Evolutionary conservation across 305 asterid genomes (phyloP).

Genomic region (Fraxinus latifolia): DNA sequence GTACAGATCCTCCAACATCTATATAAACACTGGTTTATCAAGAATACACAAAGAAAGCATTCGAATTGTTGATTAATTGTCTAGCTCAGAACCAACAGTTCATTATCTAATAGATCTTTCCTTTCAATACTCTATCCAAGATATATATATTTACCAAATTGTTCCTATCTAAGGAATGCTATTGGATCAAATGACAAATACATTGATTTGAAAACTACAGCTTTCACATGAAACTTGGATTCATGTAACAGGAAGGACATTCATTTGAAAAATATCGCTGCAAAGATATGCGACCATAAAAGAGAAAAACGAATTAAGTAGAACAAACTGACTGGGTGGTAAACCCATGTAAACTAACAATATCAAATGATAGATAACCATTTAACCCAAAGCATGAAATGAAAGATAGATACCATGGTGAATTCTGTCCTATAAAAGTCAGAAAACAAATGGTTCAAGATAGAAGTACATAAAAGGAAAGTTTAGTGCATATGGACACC

Average conservation of each 20-base stretch:
- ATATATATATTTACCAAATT: neutral
- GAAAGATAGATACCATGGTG: neutral
- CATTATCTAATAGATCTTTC: neutral
- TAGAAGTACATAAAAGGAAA: constrained; percentile 1
- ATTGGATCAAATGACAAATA: neutral
- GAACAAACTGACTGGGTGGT: neutral
- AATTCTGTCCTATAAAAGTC: neutral
- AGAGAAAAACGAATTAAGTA: neutral
- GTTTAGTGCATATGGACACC: constrained; percentile 5
- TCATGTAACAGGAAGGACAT: neutral
- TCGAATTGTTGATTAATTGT: neutral
- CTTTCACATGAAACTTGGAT: neutral
- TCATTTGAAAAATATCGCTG: neutral
- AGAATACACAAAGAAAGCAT: neutral
- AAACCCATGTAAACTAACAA: constrained; percentile 6
- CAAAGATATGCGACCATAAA: neutral
- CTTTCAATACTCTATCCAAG: neutral
- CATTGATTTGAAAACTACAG: neutral
- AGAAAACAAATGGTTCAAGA: neutral
- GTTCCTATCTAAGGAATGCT: neutral
- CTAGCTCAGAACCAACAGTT: neutral
- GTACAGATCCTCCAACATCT: neutral
- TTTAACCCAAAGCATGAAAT: neutral
- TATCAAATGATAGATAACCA: constrained; percentile 8
- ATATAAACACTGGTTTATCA: neutral